Base-by-base conservation (phyloP, 192 early-diverging fungal species). In the Backusella tuberculispora region DNA sequence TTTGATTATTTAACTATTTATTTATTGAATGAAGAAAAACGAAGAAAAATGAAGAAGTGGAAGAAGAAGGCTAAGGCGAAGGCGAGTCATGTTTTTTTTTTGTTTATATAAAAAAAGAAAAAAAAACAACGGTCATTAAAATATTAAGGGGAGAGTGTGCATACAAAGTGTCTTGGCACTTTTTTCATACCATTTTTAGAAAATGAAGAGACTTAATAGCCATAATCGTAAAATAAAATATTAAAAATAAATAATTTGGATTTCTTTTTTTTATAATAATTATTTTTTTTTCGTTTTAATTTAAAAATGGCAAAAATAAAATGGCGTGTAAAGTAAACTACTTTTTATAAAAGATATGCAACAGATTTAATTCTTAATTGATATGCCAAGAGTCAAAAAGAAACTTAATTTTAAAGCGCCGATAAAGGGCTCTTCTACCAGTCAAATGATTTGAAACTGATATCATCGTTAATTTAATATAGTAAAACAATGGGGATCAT, bases 131-230 rank as follows among this genome's bases (percentile, higher is more conserved):
- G 53, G 53, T 14, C 53, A 60, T 60, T 60, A 60, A 56, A 60
- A 60, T 60, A 26, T 60, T 60, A 60, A 60, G 53, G 53, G 53
- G 53, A 60, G 53, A 60, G 53, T 26, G 53, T 60, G 53, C 53
- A 60, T 60, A 60, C 53, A 60, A 60, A 60, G 53, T 60, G 53
- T 60, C 53, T 60, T 60, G 53, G 53, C 53, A 60, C 53, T 60
- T 60, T 60, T 60, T 60, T 60, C 53, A 60, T 60, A 26, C 53
- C 53, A 60, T 60, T 60, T 60, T 60, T 60, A 26, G 53, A 26
- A 60, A 60, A 60, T 60, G 53, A 60, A 60, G 53, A 60, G 53
- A 24, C 21, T 60, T 4, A 19, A 60, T 60, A 19, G 53, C 53
- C 53, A 12, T 60, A 10, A 26, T 60, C 26, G 53, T 60, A 60